Evolutionary conservation across 2,329 filamentous ascomycete species (phyloP).

Genomic region (Parastagonospora nodorum): DNA sequence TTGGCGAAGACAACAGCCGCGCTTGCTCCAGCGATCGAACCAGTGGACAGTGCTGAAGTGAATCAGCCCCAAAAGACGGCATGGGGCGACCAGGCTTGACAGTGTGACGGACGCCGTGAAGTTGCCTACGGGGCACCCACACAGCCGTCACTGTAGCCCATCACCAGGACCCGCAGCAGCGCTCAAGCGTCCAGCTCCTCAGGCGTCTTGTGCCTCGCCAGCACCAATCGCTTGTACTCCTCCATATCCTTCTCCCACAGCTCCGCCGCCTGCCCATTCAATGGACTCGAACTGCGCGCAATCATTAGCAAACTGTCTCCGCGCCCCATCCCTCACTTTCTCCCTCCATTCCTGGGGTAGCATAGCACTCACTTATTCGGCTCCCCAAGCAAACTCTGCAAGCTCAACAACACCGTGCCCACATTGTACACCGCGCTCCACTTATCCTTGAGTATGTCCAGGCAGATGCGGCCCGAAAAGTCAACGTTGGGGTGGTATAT

Average conservation of each 20-base stretch:
- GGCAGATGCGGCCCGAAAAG: slow-evolving; percentile 93
- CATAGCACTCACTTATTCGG: slow-evolving; percentile 85
- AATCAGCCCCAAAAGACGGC: not conserved
- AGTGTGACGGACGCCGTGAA: too few species aligned
- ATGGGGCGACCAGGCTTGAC: too few species aligned
- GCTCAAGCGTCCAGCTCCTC: slow-evolving; percentile 46
- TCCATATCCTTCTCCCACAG: slow-evolving; percentile 88
- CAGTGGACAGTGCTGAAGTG: not conserved
- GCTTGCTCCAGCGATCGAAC: too few species aligned
- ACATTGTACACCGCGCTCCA: slow-evolving; percentile 99
- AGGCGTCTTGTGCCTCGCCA: slow-evolving; percentile 63
- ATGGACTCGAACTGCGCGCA: slow-evolving; percentile 74
- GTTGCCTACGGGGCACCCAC: too few species aligned
- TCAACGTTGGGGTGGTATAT: slow-evolving; percentile 99
- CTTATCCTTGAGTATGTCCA: slow-evolving; percentile 98
- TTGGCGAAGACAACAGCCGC: not conserved
- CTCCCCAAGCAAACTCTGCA: slow-evolving; percentile 94
- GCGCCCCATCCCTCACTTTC: not conserved
- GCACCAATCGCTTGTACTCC: slow-evolving; percentile 81
- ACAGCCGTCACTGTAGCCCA: too few species aligned
- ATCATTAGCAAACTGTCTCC: slow-evolving; percentile 7
- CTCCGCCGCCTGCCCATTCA: slow-evolving; percentile 95
- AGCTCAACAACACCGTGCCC: slow-evolving; percentile 85
- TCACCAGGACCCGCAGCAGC: not conserved
- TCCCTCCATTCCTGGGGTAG: not conserved